phyloP scores from a whole-genome alignment of 768 basidiomycete genomes.

The Suillus subluteus region DNA sequence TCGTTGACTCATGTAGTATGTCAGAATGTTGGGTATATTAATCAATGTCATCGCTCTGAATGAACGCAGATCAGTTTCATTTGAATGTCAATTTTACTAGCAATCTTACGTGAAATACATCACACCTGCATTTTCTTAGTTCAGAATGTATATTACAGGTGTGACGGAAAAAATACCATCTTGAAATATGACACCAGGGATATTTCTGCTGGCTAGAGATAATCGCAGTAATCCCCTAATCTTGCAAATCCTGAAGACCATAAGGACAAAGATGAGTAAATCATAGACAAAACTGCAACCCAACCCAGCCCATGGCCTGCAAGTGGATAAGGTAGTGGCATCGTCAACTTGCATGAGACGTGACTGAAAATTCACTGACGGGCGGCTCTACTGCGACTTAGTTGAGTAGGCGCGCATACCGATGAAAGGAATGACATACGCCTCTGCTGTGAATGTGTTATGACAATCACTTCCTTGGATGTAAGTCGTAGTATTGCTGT shows the following conservation, averaged over 20 bases:
- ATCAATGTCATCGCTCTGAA: neutral
- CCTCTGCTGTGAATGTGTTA: no score
- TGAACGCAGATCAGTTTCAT: neutral
- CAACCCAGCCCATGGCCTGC: slow-evolving; percentile 44
- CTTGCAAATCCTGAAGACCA: slow-evolving; percentile 47
- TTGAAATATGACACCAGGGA: slow-evolving; percentile 48
- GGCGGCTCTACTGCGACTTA: neutral
- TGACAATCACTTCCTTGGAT: no score
- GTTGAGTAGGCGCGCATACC: neutral
- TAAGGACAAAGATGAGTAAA: slow-evolving; percentile 49
- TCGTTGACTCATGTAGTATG: neutral
- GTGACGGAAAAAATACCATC: slow-evolving; percentile 46
- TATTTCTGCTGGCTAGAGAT: slow-evolving; percentile 30
- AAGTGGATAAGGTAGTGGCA: neutral
- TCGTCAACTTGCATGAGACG: neutral
- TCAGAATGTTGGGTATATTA: neutral
- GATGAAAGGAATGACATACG: neutral
- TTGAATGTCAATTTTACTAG: slow-evolving; percentile 20
- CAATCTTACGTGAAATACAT: slow-evolving; percentile 56
- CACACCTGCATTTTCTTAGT: slow-evolving; percentile 41
- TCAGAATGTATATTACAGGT: neutral
- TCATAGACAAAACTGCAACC: slow-evolving; percentile 57
- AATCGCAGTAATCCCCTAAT: slow-evolving; percentile 29
- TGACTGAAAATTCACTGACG: neutral
- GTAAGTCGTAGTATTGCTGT: no score